Evolutionary conservation across 345 rosid species (phyloP), one percentile per base, ranked within the genome.

Genomic region (Boechera divaricarpa): DNA sequence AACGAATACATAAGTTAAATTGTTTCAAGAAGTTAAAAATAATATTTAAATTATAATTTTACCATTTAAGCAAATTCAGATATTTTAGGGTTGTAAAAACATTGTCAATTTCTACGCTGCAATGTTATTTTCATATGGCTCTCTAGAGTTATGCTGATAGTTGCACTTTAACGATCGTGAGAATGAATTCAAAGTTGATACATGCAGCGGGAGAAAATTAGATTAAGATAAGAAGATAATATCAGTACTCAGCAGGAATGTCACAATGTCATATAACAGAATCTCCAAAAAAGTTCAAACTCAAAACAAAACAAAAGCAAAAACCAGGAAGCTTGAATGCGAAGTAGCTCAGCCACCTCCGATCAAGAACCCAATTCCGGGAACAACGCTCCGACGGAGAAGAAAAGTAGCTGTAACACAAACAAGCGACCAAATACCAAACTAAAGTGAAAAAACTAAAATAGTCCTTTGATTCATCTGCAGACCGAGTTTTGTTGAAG

Each of bases 321-420:
- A 44, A 65, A 15, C 9, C 12, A 67, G 3, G 2, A 16, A n/a
- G 56, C 41, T 8, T 31, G 12, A 0, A 1, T 7, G 70, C 28
- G 4, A 57, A 7, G 21, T 48, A 41, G 36, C 73, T 28, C 33
- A 10, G 66, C 75, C 75, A 70, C 55, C 75, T 58, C 56, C 75
- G 54, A 59, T 70, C 75, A 44, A 70, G 75, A 45, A 70, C 66
- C 67, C 66, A 70, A 7, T 70, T 70, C 4, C 66, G 32, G 7
- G 55, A 69, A 55, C 7, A 7, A 21, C 7, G 63, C 5, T 54
- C 52, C 1, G 53, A 70, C 8, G 65, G 64, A 41, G 67, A 29
- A n/a, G 33, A 32, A 2, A 45, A 47, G 8, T 45, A 45, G 15
- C 36, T 18, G 1, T 7, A 31, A 32, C 33, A 54, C n/a, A 69